These are phyloP conservation scores for Ilyonectria robusta DNA, from an alignment of 2,329 filamentous ascomycete species.

Conservation along the genomic window DNA sequence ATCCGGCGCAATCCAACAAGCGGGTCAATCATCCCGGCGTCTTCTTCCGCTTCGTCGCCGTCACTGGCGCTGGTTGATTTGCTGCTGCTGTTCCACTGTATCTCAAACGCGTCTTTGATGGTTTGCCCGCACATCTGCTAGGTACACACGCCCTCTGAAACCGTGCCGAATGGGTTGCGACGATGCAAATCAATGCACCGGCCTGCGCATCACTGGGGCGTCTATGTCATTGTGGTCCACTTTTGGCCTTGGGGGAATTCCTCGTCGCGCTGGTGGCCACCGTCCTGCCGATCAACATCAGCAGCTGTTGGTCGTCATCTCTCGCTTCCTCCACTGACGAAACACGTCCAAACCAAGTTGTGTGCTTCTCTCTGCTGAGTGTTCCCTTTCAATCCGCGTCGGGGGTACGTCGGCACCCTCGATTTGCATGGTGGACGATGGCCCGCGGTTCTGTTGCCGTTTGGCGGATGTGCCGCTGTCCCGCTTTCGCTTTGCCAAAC, in stretches of 20 bases:
- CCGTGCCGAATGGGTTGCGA: constrained; percentile 2
- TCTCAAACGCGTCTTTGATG: constrained; percentile 8
- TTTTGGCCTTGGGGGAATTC: constrained; percentile 6
- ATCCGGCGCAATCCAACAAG: not conserved
- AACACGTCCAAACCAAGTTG: not conserved
- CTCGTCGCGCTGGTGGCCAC: constrained; percentile 10
- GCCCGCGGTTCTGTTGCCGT: not conserved
- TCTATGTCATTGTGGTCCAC: constrained; percentile 20
- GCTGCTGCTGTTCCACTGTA: not conserved
- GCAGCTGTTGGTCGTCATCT: constrained; percentile 23
- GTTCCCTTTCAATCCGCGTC: not conserved
- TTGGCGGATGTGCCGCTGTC: not conserved
- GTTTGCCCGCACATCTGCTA: not conserved
- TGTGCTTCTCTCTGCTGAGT: not conserved
- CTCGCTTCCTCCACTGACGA: not conserved
- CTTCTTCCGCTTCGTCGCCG: constrained; percentile 2
- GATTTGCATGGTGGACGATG: not conserved
- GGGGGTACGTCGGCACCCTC: not conserved
- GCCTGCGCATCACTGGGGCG: constrained; percentile 19
- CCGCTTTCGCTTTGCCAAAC: too few species aligned
- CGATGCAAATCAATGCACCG: constrained; percentile 16
- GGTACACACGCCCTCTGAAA: constrained; percentile 15
- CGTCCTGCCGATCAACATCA: constrained; percentile 12
- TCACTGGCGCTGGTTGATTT: constrained; percentile 7
- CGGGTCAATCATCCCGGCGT: not conserved